Evolutionary conservation across 192 early-diverging fungal genomes (phyloP).

Genomic region (Gigaspora rosea): DNA sequence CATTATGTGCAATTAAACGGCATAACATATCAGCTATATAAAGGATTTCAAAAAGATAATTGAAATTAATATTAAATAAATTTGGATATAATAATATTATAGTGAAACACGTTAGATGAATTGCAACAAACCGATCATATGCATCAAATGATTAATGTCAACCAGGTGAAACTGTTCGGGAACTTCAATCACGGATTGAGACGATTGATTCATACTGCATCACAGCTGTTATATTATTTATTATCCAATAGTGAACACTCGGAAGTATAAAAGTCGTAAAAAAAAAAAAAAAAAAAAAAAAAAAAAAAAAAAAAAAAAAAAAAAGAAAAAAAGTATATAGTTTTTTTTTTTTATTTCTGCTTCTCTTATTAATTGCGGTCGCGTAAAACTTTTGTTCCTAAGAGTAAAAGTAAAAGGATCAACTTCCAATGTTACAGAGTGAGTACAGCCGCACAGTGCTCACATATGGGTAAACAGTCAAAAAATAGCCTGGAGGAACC

Average conservation of each 20-base stretch:
- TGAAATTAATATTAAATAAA: background rate
- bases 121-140: constrained; percentile 35
- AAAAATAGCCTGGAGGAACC: background rate
- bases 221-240: constrained; percentile 21
- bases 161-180: constrained; percentile 29
- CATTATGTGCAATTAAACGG: constrained; percentile 60
- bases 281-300: background rate
- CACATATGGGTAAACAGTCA: constrained; percentile 10
- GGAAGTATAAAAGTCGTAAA: constrained; percentile 5
- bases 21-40: constrained; percentile 59
- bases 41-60: background rate
- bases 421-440: background rate
- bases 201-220: constrained; percentile 22
- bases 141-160: constrained; percentile 31
- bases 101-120: background rate
- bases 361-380: background rate
- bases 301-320: background rate
- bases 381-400: background rate
- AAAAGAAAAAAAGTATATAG: background rate
- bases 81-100: background rate
- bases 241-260: constrained; percentile 14
- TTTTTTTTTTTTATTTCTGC: background rate
- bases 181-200: constrained; percentile 33
- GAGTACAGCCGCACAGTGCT: constrained; percentile 1
- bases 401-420: background rate